Base-by-base conservation (phyloP, 768 basidiomycete genomes). In the Mycena leptocephala region DNA sequence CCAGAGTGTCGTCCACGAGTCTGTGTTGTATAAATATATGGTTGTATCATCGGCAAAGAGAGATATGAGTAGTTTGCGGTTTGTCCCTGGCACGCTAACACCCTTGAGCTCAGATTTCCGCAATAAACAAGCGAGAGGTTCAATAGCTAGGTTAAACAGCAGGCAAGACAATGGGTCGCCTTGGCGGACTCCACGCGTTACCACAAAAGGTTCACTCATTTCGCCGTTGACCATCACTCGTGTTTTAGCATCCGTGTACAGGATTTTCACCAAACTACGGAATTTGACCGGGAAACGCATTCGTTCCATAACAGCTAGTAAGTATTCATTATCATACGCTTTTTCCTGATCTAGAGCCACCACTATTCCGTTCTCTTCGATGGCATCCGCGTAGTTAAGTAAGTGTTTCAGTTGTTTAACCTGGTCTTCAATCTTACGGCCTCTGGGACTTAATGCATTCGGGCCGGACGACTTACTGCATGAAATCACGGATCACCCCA, bases 1-100 rank as follows among this genome's bases (percentile, higher is more conserved):
- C 48, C 48, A 51, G 6, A 51, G 24, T 24, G 22, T 26, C 48
- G 24, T 6, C 48, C 48, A 51, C 5, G 48, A 51, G 22, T 51
- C 48, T 7, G 22, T 51, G 24, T 62, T 35, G 0, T 67, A 74
- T 0, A 83, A 70, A 59, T 77, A 87, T 0, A 83, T 67, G 0
- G 79, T 84, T 0, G 82, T 81, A 28, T 84, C 81, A 20, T 85
- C 83, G 0, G 82, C 79, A 58, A 85, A 86, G 0, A 86, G 72
- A 5, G 80, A 79, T 0, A 80, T 33, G 0, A 80, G 69, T 0
- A 83, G 39, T 3, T 33, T 70, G 0, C 76, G 62, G 6, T 20
- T 20, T 0, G 48, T 16, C 1, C 75, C 77, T 0, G 80, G 81
- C 0, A 83, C 73, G 0, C 46, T 24, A 18, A 80, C 78, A 5